Evolutionary conservation across 805 yeast species (phyloP).

Genomic region (Pichia ethanolica): DNA sequence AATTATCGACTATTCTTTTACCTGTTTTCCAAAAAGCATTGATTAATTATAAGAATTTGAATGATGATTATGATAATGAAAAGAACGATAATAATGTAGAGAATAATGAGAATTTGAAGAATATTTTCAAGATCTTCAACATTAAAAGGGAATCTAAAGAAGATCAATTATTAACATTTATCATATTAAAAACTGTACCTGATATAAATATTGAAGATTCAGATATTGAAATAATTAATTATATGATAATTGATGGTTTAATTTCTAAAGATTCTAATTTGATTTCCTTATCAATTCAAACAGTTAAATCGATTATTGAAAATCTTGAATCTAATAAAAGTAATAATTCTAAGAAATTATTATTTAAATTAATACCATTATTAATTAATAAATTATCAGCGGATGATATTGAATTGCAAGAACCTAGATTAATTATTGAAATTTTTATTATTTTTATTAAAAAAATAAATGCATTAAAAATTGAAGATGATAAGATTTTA

Average conservation of each 20-base stretch:
- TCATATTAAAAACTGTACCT: constrained; percentile 36
- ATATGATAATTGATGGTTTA: constrained; percentile 31
- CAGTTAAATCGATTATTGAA: constrained; percentile 50
- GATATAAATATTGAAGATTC: constrained; percentile 25
- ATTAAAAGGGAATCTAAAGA: constrained; percentile 12
- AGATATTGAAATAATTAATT: constrained; percentile 32
- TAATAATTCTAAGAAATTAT: constrained; percentile 26
- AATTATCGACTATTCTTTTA: constrained; percentile 44
- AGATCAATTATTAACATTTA: constrained; percentile 38
- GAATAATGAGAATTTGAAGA: constrained; percentile 21
- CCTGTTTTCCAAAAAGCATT: constrained; percentile 44
- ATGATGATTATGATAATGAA: neutral
- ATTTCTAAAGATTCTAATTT: constrained; percentile 27
- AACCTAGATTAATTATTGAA: constrained; percentile 39
- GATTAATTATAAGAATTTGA: constrained; percentile 21
- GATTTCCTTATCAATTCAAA: constrained; percentile 43
- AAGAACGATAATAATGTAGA: constrained; percentile 7
- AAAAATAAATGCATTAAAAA: constrained; percentile 22
- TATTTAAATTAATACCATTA: constrained; percentile 40
- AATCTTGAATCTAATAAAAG: constrained; percentile 14
- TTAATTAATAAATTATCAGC: constrained; percentile 27
- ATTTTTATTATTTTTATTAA: constrained; percentile 40
- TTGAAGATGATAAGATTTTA: neutral
- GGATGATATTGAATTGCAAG: constrained; percentile 16
- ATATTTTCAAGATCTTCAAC: constrained; percentile 25